Percentiles rank a stretch among this genome's conserved stretches.
phyloP scores from a whole-genome alignment of 2,329 filamentous ascomycete species.

The Plectosphaerella cucumerina region DNA sequence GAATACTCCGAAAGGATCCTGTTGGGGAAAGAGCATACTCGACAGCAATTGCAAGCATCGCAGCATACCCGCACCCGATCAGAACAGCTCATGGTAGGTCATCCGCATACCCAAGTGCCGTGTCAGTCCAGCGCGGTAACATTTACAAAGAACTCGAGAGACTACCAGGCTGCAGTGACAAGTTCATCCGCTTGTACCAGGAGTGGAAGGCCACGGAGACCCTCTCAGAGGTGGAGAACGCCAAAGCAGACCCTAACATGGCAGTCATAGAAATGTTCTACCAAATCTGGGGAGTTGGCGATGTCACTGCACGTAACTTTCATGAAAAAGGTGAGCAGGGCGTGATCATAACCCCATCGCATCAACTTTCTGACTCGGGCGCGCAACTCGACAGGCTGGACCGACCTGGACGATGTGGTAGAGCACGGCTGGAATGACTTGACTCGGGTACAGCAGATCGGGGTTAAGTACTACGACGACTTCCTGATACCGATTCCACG shows the following conservation, averaged over 20 bases:
- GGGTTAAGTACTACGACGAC: conserved; percentile 90
- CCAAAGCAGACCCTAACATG: conserved; percentile 61
- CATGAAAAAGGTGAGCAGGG: conserved; percentile 54
- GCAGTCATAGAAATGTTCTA: conserved; percentile 67
- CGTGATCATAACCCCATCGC: no score
- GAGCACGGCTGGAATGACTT: conserved; percentile 75
- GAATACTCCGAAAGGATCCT: conserved; percentile 68
- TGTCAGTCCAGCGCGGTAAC: not conserved
- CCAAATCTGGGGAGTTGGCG: conserved; percentile 89
- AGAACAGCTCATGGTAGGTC: conserved; percentile 19
- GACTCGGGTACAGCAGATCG: conserved; percentile 83
- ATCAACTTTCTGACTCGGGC: no score
- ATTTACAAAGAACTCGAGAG: conserved; percentile 38
- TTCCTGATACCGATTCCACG: conserved; percentile 69
- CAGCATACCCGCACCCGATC: conserved; percentile 67
- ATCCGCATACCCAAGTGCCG: not conserved
- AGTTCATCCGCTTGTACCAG: conserved; percentile 72
- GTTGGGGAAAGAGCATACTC: conserved; percentile 84
- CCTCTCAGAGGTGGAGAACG: conserved; percentile 59
- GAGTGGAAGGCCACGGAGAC: conserved; percentile 63
- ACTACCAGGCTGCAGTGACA: conserved; percentile 77
- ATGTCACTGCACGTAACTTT: conserved; percentile 75
- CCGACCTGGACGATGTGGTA: conserved; percentile 79
- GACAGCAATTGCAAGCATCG: conserved; percentile 75
- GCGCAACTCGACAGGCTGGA: conserved; percentile 51